phyloP scores from a whole-genome alignment of 805 yeast genomes.

The Wilhelminamyces savonicus region DNA sequence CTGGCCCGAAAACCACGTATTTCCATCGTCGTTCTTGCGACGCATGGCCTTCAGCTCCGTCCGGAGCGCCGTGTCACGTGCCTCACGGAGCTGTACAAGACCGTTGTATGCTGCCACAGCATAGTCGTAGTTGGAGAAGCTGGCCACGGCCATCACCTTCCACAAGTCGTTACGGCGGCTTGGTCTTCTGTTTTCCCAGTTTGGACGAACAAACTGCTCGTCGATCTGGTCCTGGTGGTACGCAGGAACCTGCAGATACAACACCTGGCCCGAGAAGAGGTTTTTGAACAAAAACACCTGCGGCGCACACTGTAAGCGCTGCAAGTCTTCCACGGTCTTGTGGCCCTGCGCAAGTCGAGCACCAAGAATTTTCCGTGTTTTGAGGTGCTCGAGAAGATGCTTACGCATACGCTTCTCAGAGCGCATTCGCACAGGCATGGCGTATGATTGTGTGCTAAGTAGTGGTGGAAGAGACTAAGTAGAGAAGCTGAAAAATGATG shows the following conservation, averaged over 20 bases:
- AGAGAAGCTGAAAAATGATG: too few species aligned
- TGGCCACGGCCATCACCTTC: conserved; percentile 85
- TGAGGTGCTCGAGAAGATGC: conserved; percentile 39
- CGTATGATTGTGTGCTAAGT: conserved; percentile 8
- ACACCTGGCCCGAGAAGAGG: conserved; percentile 82
- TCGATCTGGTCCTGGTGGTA: conserved; percentile 55
- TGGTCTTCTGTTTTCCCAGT: conserved; percentile 86
- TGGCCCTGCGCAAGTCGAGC: conserved; percentile 36
- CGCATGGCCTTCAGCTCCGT: conserved; percentile 63
- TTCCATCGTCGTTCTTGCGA: conserved; percentile 67
- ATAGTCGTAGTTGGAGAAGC: conserved; percentile 50
- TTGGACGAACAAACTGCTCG: conserved; percentile 70
- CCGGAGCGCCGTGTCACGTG: conserved; percentile 56
- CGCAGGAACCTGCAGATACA: conserved; percentile 80
- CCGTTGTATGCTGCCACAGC: conserved; percentile 73
- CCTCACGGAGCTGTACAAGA: conserved; percentile 64
- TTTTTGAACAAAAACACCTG: conserved; percentile 80
- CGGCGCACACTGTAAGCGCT: conserved; percentile 62
- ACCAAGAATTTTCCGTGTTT: conserved; percentile 36
- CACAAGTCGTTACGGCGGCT: conserved; percentile 78
- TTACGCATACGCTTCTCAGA: conserved; percentile 43
- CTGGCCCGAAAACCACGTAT: conserved; percentile 82
- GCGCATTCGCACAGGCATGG: conserved; percentile 34
- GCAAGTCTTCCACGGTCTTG: conserved; percentile 27
- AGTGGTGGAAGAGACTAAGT: conserved; percentile 1